Evolutionary conservation across 371 early-diverging fungal genomes (phyloP), one percentile per base, ranked within the genome.

Genomic region (Actinomortierella ambigua): DNA sequence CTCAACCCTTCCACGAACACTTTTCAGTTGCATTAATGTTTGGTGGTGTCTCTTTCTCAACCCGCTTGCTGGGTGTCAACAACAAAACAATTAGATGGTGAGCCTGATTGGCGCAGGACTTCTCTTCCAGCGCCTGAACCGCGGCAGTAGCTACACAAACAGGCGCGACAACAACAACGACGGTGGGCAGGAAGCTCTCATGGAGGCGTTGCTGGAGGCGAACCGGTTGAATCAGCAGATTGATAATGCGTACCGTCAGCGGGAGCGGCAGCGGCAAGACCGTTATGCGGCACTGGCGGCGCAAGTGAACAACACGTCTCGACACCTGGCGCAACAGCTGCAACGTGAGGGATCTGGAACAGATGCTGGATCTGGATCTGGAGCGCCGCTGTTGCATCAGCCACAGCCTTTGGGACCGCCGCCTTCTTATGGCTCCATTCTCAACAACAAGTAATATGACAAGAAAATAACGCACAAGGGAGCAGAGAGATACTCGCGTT

Each of bases 61-160:
- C n/a, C n/a, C n/a, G n/a, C n/a, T n/a, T n/a, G n/a, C n/a, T n/a
- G n/a, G n/a, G n/a, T n/a, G n/a, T n/a, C n/a, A n/a, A n/a, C n/a
- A n/a, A n/a, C n/a, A n/a, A n/a, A n/a, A n/a, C n/a, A n/a, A n/a
- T 43, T 50, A 73, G 75, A 17, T 73, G 50, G 75, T 73, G 24
- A 61, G 75, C 43, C 29, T 73, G 48, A 23, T 73, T 11, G 75
- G 75, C 26, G 75, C 75, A 22, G 64, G 61, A 0, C 28, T 73
- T n/a, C 49, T 73, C 43, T 73, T 67, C 58, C 75, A 67, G 40
- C 75, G 75, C 0, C 67, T 73, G 29, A 67, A 73, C 47, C 34
- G 34, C 34, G 11, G 11, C 55, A 63, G 50, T 60, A 67, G 40
- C 56, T 46, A 41, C 59, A 66, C 18, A 43, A 59, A 17, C 60